Percentiles rank a stretch among this genome's conserved stretches.
phyloP scores from a whole-genome alignment of 257 asterid species.

The Lycium ferocissimum region DNA sequence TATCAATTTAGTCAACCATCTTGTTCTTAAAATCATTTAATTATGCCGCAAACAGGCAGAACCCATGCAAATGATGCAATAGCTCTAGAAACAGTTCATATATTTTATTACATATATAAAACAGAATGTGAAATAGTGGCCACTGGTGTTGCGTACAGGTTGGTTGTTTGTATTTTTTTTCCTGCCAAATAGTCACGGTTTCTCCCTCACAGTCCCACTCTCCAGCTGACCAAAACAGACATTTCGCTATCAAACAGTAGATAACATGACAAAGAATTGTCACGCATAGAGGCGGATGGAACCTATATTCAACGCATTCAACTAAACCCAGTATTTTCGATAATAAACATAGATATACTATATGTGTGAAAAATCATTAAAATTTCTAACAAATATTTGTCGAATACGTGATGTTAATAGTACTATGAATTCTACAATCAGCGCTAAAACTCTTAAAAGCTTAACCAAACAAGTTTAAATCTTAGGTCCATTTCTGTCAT shows the following conservation, averaged over 20 bases:
- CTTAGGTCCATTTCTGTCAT: neutral
- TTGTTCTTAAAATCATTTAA: neutral
- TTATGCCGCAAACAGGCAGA: neutral
- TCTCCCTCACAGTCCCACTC: slow-evolving; percentile 17
- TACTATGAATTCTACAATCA: neutral
- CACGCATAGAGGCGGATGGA: neutral
- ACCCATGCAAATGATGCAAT: slow-evolving; percentile 14
- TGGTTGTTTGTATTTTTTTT: neutral
- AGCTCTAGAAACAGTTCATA: neutral
- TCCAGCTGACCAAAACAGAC: slow-evolving; percentile 43
- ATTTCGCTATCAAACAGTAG: slow-evolving; percentile 36
- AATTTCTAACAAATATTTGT: neutral
- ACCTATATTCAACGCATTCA: neutral
- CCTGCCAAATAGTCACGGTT: slow-evolving; percentile 31
- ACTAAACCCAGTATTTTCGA: neutral
- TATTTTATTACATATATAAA: neutral
- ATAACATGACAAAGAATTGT: slow-evolving; percentile 38
- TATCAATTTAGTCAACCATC: slow-evolving; percentile 11
- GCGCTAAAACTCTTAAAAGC: too few species aligned
- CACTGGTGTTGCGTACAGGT: slow-evolving; percentile 18
- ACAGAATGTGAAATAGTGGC: neutral
- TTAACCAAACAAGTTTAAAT: neutral
- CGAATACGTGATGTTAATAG: neutral
- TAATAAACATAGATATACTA: neutral
- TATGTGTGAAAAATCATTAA: neutral